Percentiles rank a stretch among this genome's conserved stretches.
These are phyloP conservation scores for Microascus cirrosus DNA, from an alignment of 2,329 filamentous ascomycete species.

Conservation along the genomic window DNA sequence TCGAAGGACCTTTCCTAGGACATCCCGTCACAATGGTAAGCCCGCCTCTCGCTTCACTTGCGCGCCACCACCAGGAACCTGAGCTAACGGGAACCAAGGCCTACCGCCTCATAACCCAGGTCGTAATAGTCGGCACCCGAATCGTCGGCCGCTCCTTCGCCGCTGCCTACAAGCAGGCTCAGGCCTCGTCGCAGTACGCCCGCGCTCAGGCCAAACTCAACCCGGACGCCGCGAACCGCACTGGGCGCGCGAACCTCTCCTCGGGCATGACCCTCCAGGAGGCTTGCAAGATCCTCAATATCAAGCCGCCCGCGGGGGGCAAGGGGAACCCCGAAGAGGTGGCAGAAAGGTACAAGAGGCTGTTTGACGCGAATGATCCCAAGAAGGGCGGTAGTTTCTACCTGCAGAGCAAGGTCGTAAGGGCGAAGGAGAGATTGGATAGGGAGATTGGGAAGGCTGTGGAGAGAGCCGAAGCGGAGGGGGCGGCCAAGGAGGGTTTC, in stretches of 20 bases:
- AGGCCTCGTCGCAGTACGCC: conserved; percentile 74
- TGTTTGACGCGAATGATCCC: conserved; percentile 92
- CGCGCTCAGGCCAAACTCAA: conserved; percentile 56
- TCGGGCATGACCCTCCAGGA: conserved; percentile 86
- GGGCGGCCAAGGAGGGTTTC: conserved; percentile 75
- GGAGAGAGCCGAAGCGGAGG: conserved; percentile 62
- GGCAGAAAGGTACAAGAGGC: conserved; percentile 78
- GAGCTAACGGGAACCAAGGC: conserved; percentile 3
- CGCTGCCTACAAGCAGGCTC: conserved; percentile 92
- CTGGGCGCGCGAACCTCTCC: conserved; percentile 42
- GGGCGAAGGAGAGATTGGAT: conserved; percentile 87
- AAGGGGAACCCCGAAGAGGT: conserved; percentile 70
- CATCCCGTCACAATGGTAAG: no score
- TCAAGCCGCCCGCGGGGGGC: conserved; percentile 73
- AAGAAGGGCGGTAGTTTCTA: conserved; percentile 97
- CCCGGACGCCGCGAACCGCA: conserved; percentile 25
- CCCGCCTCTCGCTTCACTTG: no score
- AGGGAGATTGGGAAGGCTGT: conserved; percentile 65
- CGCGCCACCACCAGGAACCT: neutral
- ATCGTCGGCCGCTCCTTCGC: conserved; percentile 87
- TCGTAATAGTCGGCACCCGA: conserved; percentile 80
- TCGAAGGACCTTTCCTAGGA: no score
- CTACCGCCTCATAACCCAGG: conserved; percentile 63
- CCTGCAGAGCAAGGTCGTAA: conserved; percentile 89
- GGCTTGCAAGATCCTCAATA: conserved; percentile 94